Percentiles rank a stretch among this genome's conserved stretches.
These are phyloP conservation scores for Delonix regia DNA, from an alignment of 306 rosid genomes.

Conservation along the genomic window DNA sequence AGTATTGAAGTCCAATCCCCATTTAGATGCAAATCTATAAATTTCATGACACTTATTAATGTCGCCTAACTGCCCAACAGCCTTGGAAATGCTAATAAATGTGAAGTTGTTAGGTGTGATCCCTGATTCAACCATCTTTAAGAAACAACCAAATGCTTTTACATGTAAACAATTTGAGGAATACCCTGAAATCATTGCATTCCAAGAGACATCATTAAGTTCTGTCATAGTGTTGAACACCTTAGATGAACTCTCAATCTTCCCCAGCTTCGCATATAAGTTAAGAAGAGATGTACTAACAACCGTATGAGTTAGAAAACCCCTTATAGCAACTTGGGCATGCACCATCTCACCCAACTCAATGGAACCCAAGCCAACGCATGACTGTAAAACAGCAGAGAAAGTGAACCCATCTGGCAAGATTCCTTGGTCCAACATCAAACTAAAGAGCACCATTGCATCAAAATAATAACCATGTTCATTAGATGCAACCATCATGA, in stretches of 20 bases:
- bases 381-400: conserved; percentile 64
- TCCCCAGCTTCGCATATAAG: conserved; percentile 72
- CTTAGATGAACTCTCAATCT: conserved; percentile 52
- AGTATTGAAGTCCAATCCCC: conserved; percentile 56
- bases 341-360: conserved; percentile 65
- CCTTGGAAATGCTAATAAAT: conserved; percentile 64
- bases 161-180: conserved; percentile 49
- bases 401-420: conserved; percentile 65
- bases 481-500: conserved; percentile 63
- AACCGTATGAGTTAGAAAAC: conserved; percentile 56
- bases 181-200: conserved; percentile 77
- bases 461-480: conserved; percentile 51
- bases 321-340: conserved; percentile 65
- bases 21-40: conserved; percentile 52
- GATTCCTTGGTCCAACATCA: conserved; percentile 59
- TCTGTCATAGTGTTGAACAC: conserved; percentile 63
- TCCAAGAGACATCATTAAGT: conserved; percentile 64
- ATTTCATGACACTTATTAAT: conserved; percentile 54
- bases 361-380: conserved; percentile 56
- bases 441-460: conserved; percentile 56
- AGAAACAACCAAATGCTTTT: conserved; percentile 63
- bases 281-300: conserved; percentile 75
- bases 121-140: conserved; percentile 54
- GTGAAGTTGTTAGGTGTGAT: conserved; percentile 51
- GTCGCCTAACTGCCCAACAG: conserved; percentile 57